These are phyloP conservation scores for Phytophthora lateralis DNA, from an alignment of 352 stramenopile genomes.

Conservation along the genomic window DNA sequence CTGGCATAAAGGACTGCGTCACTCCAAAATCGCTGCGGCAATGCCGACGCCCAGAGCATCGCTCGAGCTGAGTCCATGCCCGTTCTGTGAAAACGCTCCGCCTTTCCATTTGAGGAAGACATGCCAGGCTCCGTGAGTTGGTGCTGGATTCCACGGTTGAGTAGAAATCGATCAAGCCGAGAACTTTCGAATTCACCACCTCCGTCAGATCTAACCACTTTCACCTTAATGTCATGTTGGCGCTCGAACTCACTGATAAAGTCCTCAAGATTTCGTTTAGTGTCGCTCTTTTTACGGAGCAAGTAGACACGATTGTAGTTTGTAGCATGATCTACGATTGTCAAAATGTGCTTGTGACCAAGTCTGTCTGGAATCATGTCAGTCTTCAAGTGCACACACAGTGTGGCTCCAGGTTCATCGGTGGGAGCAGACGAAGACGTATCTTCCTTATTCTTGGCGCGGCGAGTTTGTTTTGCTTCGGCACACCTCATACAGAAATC, in stretches of 20 bases:
- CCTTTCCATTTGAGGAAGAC: conserved; percentile 9
- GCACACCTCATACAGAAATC: conserved; percentile 21
- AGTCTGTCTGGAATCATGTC: conserved; percentile 9
- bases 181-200: conserved; percentile 7
- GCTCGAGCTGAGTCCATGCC: conserved; percentile 1
- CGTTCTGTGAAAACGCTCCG: conserved; percentile 2
- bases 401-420: conserved; percentile 3
- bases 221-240: background rate
- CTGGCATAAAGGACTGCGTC: conserved; percentile 1
- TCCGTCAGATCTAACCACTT: conserved; percentile 7
- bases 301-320: conserved; percentile 13
- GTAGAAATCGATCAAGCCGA: conserved; percentile 3
- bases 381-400: conserved; percentile 12
- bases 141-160: conserved; percentile 9
- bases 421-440: conserved; percentile 10
- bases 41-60: conserved; percentile 2
- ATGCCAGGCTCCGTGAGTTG: background rate
- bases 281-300: conserved; percentile 6
- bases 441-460: background rate
- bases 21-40: conserved; percentile 1
- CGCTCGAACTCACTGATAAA: conserved; percentile 13
- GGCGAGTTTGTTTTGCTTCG: conserved; percentile 11
- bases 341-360: conserved; percentile 13
- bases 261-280: background rate
- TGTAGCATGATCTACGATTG: conserved; percentile 12